Evolutionary conservation across 1,284 basidiomycete genomes (phyloP), one percentile per base, ranked within the genome.

Genomic region (Pseudozyma thailandica): DNA sequence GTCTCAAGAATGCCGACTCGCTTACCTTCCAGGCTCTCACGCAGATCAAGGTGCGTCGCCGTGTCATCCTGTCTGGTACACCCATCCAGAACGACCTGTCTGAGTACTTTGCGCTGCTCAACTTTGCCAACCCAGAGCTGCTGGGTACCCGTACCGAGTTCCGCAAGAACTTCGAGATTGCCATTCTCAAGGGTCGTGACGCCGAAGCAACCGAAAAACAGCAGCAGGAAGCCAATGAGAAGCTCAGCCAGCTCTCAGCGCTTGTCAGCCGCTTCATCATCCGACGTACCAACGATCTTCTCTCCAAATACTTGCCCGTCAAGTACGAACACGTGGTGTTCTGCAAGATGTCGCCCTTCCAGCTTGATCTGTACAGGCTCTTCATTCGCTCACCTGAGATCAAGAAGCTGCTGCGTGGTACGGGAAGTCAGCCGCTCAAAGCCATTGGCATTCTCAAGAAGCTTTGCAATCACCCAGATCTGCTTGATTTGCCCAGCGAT

Each of bases 281-380:
- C 64, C 88, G 96, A 27, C 87, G 95, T 47, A 98, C 96, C 16
- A 99, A 99, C 81, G 96, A 98, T 80, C 85, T 99, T 20, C 87
- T 98, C 21, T 96, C 94, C 30, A 99, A 99, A 85, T 99, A 98
- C 80, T 84, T 99, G 41, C 95, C 95, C 4, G 93, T 98, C 85
- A 99, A 99, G 83, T 97, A 98, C 85, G 95, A 98, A 84, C 94
- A 98, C 69, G 96, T 98, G 72, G 96, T 99, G 1, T 99, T 98
- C 84, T 98, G 95, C 84, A 87, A 89, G 45, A 88, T 94, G 15
- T 94, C 93, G 1, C 87, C 90, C 3, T 91, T 98, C 78, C 95
- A 99, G 80, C 86, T 94, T 6, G 87, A 90, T 1, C 86, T 99
- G 4, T 99, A 99, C 84, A 89, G 90, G 37, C 87, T 93, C 43